A percentile compares a stretch with the other conserved stretches of the same genome.
Conservation (phyloP, 2,329 filamentous ascomycete genomes). For the Paecilomyces fulvus region DNA sequence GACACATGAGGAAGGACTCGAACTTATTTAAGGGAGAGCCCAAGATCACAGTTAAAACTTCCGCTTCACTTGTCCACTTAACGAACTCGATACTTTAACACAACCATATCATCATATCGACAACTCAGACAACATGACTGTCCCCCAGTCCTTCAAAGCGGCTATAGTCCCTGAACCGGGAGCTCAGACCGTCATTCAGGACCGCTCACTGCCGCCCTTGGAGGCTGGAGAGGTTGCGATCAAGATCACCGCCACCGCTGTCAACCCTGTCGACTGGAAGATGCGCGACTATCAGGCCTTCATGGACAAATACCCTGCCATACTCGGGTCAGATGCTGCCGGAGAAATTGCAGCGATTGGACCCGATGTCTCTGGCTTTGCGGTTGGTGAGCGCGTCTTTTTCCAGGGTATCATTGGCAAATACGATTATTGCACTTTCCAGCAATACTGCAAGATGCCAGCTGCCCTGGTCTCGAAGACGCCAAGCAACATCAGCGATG, state of each 20-base stretch:
- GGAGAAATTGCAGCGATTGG: constrained; percentile 8
- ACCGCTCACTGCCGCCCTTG: constrained; percentile 13
- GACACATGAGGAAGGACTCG: too few relatives aligned
- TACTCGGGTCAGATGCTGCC: constrained; percentile 17
- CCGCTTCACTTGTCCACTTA: too few relatives aligned
- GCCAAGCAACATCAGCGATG: constrained; percentile 19
- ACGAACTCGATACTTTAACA: too few relatives aligned
- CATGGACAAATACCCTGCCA: background rate
- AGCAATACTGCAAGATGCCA: constrained; percentile 30
- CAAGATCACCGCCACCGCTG: constrained; percentile 10
- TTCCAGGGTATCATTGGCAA: constrained; percentile 28
- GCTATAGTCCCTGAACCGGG: background rate
- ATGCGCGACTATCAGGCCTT: constrained; percentile 20
- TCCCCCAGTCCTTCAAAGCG: background rate
- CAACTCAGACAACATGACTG: background rate
- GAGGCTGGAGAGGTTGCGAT: constrained; percentile 6
- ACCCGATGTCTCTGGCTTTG: constrained; percentile 10
- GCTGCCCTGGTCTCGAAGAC: constrained; percentile 24
- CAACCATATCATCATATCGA: background rate
- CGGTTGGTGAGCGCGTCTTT: constrained; percentile 21
- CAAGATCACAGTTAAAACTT: background rate
- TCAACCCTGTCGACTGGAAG: constrained; percentile 19
- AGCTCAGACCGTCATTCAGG: constrained; percentile 7
- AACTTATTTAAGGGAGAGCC: background rate
- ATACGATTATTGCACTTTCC: constrained; percentile 24